These are phyloP conservation scores for Nitzschia sp. DNA, from an alignment of 108 stramenopile species.

Conservation along the genomic window DNA sequence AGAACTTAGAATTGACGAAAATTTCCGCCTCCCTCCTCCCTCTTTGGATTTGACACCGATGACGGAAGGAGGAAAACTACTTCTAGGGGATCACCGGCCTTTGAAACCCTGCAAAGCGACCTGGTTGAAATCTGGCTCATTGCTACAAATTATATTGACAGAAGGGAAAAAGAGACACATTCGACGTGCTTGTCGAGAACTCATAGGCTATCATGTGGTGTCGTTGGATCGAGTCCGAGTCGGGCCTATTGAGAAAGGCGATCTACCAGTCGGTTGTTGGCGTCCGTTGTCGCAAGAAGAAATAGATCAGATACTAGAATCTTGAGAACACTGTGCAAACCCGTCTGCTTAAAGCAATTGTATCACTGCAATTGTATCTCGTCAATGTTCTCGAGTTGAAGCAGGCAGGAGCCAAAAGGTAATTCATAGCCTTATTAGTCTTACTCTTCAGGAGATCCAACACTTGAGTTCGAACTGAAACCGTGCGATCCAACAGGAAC, in stretches of 20 bases:
- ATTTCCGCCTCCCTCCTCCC: constrained; percentile 28
- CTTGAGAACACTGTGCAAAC: not conserved
- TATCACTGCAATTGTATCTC: too few relatives aligned
- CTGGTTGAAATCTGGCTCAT: constrained; percentile 45
- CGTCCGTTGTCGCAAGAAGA: constrained; percentile 29
- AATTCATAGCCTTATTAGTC: too few relatives aligned
- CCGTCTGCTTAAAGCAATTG: too few relatives aligned
- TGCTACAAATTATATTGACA: constrained; percentile 59
- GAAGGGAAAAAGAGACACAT: constrained; percentile 82
- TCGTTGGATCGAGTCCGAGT: constrained; percentile 55
- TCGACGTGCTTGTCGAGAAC: constrained; percentile 69
- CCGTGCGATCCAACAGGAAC: constrained; percentile 37
- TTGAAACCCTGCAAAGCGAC: constrained; percentile 54
- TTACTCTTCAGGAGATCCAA: too few relatives aligned
- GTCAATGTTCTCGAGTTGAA: too few relatives aligned
- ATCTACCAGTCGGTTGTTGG: constrained; percentile 32
- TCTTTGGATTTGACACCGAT: constrained; percentile 41
- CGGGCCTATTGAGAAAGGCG: constrained; percentile 52
- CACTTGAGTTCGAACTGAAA: constrained; percentile 5
- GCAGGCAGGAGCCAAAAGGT: too few relatives aligned
- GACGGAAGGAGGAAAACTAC: constrained; percentile 36
- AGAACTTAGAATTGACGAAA: constrained; percentile 48
- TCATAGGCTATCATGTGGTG: constrained; percentile 67
- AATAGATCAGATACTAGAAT: constrained; percentile 23
- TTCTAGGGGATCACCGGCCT: constrained; percentile 45